These are phyloP conservation scores for Ustilago nuda DNA, from an alignment of 1,284 basidiomycete genomes.

Conservation along the genomic window DNA sequence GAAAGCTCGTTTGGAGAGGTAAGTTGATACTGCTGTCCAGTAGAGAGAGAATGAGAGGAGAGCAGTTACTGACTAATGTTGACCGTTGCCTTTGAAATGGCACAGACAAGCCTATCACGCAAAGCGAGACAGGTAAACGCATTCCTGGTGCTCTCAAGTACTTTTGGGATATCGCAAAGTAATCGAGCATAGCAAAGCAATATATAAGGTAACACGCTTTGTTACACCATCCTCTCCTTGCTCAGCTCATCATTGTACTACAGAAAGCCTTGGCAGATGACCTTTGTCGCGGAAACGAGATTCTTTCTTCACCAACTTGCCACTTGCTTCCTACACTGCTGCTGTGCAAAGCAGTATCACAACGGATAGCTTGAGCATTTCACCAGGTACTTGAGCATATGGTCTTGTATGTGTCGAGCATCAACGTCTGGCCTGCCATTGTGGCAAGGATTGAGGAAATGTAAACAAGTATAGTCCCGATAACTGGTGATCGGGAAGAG, in stretches of 20 bases:
- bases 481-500: too few species aligned
- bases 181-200: neutral
- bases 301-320: neutral
- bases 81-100: neutral
- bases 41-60: neutral
- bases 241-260: slow-evolving; percentile 13
- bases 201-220: neutral
- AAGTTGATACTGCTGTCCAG: slow-evolving; percentile 15
- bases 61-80: slow-evolving; percentile 2
- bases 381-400: too few species aligned
- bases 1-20: slow-evolving; percentile 57
- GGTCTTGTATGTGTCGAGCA: neutral
- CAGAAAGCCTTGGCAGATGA: slow-evolving; percentile 1
- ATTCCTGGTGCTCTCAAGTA: slow-evolving; percentile 57
- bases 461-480: too few species aligned
- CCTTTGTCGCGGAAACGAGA: neutral
- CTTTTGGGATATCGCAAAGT: slow-evolving; percentile 41
- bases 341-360: neutral
- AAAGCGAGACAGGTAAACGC: slow-evolving; percentile 32
- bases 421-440: neutral
- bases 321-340: neutral
- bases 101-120: slow-evolving; percentile 48
- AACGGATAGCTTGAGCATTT: too few species aligned
- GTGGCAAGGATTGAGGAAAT: neutral
- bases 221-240: neutral